Evolutionary conservation across 2,329 filamentous ascomycete genomes (phyloP).

Genomic region (Botrytis porri): DNA sequence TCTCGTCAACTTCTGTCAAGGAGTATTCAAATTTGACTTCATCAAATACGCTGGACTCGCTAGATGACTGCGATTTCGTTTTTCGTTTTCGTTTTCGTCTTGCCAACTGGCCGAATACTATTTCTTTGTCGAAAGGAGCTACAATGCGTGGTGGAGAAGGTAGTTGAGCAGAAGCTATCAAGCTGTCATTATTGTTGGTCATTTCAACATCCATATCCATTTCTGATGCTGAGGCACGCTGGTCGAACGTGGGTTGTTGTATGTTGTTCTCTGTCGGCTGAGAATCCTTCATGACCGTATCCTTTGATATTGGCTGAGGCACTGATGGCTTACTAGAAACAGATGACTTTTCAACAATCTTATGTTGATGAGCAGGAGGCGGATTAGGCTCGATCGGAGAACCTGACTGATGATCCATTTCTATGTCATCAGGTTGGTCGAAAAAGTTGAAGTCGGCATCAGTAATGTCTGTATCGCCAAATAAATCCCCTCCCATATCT

Average conservation of each 20-base stretch:
- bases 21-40: constrained; percentile 36
- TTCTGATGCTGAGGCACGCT: not conserved
- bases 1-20: constrained; percentile 34
- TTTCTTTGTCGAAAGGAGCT: constrained; percentile 35
- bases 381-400: not conserved
- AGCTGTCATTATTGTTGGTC: constrained; percentile 7
- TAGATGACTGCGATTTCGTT: not conserved
- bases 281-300: constrained; percentile 11
- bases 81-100: constrained; percentile 7
- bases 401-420: constrained; percentile 22
- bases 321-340: not conserved
- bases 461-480: constrained; percentile 63
- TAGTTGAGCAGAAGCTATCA: not conserved
- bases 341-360: constrained; percentile 7
- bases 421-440: constrained; percentile 53
- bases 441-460: constrained; percentile 85
- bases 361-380: constrained; percentile 6
- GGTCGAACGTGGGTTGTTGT: not conserved
- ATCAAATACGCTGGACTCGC: constrained; percentile 33
- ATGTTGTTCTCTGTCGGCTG: not conserved
- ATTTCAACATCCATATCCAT: constrained; percentile 1
- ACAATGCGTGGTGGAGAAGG: constrained; percentile 2
- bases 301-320: not conserved
- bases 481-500: constrained; percentile 67
- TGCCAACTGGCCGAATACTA: constrained; percentile 32